Evolutionary conservation across 2,329 filamentous ascomycete genomes (phyloP), one percentile per base, ranked within the genome.

Genomic region (Epichloe glyceriae): DNA sequence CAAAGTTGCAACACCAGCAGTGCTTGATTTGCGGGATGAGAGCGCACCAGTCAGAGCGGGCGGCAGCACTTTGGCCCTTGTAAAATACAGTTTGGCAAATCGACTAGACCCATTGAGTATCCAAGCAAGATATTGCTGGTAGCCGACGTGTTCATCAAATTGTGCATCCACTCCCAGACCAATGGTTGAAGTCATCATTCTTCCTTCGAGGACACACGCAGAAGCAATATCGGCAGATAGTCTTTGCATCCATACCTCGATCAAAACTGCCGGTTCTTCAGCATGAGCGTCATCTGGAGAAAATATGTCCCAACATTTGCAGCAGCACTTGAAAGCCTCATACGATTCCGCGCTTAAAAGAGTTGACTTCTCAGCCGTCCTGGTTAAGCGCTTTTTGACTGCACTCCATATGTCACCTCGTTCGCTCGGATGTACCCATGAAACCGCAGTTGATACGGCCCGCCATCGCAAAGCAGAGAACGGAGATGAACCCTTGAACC

Each of bases 321-420:
- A 68, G 46, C 65, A 63, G 54, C 67, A 72, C 39, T 66, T 67
- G 52, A 72, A 67, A 1, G 69, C 70, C 45, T 72, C 68, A 15
- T 67, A 69, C 0, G 67, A 64, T 44, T 70, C 66, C 33, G 60
- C 55, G 1, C 62, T 64, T 3, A 62, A 54, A 11, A 72, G 52
- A 0, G 63, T 56, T 1, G 62, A 56, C 43, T 66, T 64, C 7
- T 61, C 56, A 20, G 71, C 49, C 10, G 64, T 61, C 45, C 64
- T 66, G 2, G 57, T 55, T 14, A 71, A 38, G 19, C 61, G 60
- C n/a, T 58, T 56, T 41, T 67, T 65, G 5, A 68, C 57, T 4
- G 54, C 50, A 11, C 41, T 46, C 69, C 69, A 72, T 15, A 70
- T 58, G 15, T 59, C 57, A 10, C 54, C 39, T 39, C 63, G 60